A percentile compares a stretch with the other conserved stretches of the same genome.
Conservation (phyloP, 257 asterid genomes). For the Solanum sitiens region DNA sequence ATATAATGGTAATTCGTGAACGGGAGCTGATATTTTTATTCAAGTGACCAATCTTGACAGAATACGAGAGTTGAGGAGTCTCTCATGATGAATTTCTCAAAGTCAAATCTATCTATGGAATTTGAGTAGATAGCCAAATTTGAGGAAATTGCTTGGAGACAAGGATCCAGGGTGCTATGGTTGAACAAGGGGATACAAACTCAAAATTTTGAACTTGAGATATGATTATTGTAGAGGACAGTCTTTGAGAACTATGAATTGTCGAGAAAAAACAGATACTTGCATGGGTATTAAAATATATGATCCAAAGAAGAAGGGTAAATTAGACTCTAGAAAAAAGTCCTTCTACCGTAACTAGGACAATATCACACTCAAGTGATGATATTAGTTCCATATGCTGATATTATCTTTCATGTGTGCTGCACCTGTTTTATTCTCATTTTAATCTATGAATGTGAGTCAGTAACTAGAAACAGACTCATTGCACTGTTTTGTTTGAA, state of each 20-base stretch:
- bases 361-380: neutral
- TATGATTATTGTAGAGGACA: neutral
- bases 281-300: neutral
- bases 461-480: neutral
- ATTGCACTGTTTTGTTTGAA: slow-evolving; percentile 3
- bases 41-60: neutral
- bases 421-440: neutral
- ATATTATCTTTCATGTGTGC: neutral
- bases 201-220: neutral
- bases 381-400: neutral
- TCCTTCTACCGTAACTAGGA: neutral
- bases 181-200: neutral
- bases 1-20: neutral
- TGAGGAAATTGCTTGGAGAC: neutral
- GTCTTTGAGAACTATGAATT: neutral
- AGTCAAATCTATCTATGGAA: neutral
- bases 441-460: neutral
- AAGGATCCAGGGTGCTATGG: neutral
- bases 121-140: neutral
- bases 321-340: neutral
- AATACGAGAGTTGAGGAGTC: neutral
- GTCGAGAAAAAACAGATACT: neutral
- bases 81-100: neutral
- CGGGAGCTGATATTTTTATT: neutral
- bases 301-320: neutral